These are phyloP conservation scores for Linaria vulgaris DNA, from an alignment of 257 asterid species.

Conservation along the genomic window DNA sequence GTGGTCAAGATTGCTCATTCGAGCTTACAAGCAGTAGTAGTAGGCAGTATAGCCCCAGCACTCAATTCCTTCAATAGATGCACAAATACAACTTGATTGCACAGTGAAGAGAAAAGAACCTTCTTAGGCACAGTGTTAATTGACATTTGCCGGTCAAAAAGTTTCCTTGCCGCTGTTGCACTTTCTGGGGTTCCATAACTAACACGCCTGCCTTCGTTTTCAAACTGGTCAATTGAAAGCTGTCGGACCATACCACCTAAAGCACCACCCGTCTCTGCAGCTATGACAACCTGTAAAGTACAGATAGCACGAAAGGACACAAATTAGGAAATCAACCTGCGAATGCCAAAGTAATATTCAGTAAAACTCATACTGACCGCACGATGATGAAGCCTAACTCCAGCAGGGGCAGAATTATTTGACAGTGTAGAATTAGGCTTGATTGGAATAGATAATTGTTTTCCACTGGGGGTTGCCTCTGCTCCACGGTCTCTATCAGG, in stretches of 20 bases:
- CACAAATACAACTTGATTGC: conserved; percentile 2
- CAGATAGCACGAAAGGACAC: conserved; percentile 27
- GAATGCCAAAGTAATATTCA: background rate
- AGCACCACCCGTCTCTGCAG: conserved; percentile 84
- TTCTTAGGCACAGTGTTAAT: conserved; percentile 88
- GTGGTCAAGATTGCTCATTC: background rate
- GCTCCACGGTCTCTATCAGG: conserved; percentile 96
- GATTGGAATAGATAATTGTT: conserved; percentile 60
- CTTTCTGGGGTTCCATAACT: conserved; percentile 95
- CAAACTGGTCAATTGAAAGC: conserved; percentile 76
- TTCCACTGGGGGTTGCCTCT: conserved; percentile 93
- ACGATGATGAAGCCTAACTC: conserved; percentile 94
- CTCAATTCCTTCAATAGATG: conserved; percentile 2
- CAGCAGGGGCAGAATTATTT: conserved; percentile 64
- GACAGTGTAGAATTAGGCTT: conserved; percentile 67
- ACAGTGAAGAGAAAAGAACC: conserved; percentile 40
- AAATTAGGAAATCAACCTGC: conserved; percentile 17
- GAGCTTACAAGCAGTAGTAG: too few relatives aligned
- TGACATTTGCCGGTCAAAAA: conserved; percentile 93
- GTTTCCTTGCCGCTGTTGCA: conserved; percentile 96
- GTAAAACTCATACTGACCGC: conserved; percentile 59
- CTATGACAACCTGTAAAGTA: conserved; percentile 64
- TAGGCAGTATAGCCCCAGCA: background rate
- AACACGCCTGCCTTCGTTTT: conserved; percentile 79
- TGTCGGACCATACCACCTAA: conserved; percentile 84